Conservation (phyloP, 225 moss, liverwort and hornwort genomes). For the Ulota crispa region DNA sequence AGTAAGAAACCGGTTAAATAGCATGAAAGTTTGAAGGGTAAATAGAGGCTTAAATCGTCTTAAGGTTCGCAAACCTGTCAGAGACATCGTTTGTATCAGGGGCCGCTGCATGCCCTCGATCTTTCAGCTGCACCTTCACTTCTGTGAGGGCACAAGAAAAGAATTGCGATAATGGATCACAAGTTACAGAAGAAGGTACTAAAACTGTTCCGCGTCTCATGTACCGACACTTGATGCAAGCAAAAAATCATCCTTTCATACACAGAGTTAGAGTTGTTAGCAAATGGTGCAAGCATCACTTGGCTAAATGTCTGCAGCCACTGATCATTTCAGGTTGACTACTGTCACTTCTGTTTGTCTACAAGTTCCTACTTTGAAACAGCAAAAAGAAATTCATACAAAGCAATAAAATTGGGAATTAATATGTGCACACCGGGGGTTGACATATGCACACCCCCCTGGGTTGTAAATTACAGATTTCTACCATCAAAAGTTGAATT, state of each 20-base stretch:
- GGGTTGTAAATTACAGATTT: too few species aligned
- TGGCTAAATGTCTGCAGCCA: neutral
- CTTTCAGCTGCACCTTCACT: constrained; percentile 58
- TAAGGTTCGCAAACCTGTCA: constrained; percentile 35
- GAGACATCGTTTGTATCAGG: constrained; percentile 52
- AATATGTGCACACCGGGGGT: too few species aligned
- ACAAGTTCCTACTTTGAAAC: neutral
- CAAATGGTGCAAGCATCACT: neutral
- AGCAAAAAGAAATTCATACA: neutral
- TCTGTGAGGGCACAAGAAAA: constrained; percentile 21
- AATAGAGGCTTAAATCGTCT: neutral
- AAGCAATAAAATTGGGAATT: neutral
- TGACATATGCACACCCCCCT: too few species aligned
- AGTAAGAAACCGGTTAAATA: neutral
- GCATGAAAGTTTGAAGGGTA: neutral
- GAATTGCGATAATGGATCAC: neutral
- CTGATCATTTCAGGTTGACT: fast-evolving
- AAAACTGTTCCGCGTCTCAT: fast-evolving
- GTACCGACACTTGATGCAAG: too few species aligned
- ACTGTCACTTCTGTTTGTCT: neutral
- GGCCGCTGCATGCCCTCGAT: constrained; percentile 22
- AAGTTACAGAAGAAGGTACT: neutral
- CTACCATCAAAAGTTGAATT: too few species aligned
- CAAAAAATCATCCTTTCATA: neutral
- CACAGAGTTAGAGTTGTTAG: neutral